Conservation (phyloP, 2,329 filamentous ascomycete species). For the Colletotrichum sansevieriae region DNA sequence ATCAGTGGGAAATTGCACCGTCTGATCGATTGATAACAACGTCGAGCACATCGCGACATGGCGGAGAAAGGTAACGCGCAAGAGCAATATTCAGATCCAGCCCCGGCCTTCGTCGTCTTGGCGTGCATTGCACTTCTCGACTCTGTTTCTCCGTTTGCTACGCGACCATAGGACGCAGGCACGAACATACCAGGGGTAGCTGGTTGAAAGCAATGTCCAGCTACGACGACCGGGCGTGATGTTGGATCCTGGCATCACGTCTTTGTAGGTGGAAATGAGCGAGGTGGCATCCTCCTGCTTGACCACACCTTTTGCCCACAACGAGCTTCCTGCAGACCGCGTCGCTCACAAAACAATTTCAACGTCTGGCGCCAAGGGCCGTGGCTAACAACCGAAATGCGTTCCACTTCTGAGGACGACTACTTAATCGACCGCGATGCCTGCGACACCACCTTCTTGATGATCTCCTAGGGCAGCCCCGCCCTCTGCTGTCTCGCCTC, state of each 20-base stretch:
- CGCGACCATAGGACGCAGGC: conserved; percentile 1
- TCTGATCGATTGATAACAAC: conserved; percentile 10
- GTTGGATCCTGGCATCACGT: conserved; percentile 25
- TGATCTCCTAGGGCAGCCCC: conserved; percentile 20
- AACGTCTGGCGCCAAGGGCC: not conserved
- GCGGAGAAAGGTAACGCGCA: not conserved
- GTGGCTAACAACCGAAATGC: no score
- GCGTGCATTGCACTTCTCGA: conserved; percentile 11
- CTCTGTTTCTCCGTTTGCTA: conserved; percentile 1
- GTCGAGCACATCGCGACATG: not conserved
- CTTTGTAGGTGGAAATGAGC: conserved; percentile 26
- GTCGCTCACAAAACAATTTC: conserved; percentile 6
- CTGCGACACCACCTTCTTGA: not conserved
- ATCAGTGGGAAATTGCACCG: conserved; percentile 8
- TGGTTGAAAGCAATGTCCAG: conserved; percentile 9
- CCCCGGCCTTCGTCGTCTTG: conserved; percentile 18
- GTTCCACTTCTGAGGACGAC: not conserved
- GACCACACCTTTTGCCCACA: not conserved
- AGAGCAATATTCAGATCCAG: not conserved
- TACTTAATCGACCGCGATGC: conserved; percentile 25
- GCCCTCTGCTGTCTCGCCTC: conserved; percentile 20
- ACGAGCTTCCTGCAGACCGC: not conserved
- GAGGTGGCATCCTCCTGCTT: conserved; percentile 3
- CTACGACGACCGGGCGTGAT: not conserved
- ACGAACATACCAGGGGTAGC: conserved; percentile 16